phyloP scores from a whole-genome alignment of 2,329 filamentous ascomycete species.

The Claviceps arundinis region DNA sequence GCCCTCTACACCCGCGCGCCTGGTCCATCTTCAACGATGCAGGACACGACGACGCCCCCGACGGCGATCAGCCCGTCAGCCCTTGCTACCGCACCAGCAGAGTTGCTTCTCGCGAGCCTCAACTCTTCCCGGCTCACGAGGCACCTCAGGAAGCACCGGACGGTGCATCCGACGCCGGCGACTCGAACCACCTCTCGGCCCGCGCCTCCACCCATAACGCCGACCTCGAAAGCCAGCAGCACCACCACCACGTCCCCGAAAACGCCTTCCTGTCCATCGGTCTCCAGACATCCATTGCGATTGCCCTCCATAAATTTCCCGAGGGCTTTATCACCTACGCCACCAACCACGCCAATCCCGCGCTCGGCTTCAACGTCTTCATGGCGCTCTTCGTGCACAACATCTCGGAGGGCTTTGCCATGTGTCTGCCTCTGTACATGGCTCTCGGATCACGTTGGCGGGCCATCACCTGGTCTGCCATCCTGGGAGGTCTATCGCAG shows the following conservation, averaged over 20 bases:
- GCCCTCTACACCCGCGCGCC: slow-evolving; percentile 16
- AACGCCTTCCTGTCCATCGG: slow-evolving; percentile 91
- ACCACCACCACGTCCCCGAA: slow-evolving; percentile 90
- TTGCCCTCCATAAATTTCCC: slow-evolving; percentile 90
- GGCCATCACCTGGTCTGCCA: slow-evolving; percentile 72
- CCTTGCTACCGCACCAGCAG: slow-evolving; percentile 23
- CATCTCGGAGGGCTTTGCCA: slow-evolving; percentile 90
- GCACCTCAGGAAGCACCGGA: slow-evolving; percentile 7
- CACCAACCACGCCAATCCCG: slow-evolving; percentile 89
- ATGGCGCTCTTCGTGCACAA: slow-evolving; percentile 96
- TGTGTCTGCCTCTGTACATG: slow-evolving; percentile 86
- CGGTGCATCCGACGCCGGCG: slow-evolving; percentile 3
- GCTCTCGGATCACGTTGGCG: slow-evolving; percentile 67
- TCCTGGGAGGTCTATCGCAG: slow-evolving; percentile 78
- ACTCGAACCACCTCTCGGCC: slow-evolving; percentile 10
- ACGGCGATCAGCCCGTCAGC: slow-evolving; percentile 17
- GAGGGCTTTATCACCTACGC: slow-evolving; percentile 84
- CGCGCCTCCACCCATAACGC: slow-evolving; percentile 20
- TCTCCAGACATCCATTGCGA: slow-evolving; percentile 90
- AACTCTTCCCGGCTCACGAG: slow-evolving; percentile 15
- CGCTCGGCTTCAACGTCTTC: slow-evolving; percentile 82
- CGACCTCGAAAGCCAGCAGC: slow-evolving; percentile 45
- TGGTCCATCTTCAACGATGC: slow-evolving; percentile 14
- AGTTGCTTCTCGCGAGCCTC: slow-evolving; percentile 25
- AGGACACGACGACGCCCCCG: slow-evolving; percentile 14